Percentiles rank a stretch among this genome's conserved stretches.
These are phyloP conservation scores for Catharanthus roseus DNA, from an alignment of 257 asterid genomes.

Conservation along the genomic window DNA sequence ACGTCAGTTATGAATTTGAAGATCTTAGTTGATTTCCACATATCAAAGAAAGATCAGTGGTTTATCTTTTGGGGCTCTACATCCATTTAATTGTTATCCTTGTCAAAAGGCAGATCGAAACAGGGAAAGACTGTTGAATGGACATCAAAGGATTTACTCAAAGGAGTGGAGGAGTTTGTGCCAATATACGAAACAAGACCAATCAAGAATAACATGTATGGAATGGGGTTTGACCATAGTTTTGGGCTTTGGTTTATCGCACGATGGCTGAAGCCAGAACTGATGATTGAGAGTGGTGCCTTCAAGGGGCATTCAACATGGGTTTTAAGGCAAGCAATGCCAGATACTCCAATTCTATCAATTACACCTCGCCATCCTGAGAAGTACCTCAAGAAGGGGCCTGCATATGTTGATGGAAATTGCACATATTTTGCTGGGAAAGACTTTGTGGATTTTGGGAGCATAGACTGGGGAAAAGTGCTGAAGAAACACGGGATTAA, in stretches of 20 bases:
- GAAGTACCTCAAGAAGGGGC: constrained; percentile 91
- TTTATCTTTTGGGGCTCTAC: constrained; percentile 8
- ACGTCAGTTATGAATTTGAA: neutral
- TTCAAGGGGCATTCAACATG: constrained; percentile 98
- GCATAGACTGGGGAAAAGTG: constrained; percentile 80
- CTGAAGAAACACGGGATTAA: constrained; percentile 66
- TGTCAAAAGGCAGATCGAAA: constrained; percentile 99
- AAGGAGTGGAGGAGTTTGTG: constrained; percentile 84
- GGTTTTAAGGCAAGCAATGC: constrained; percentile 97
- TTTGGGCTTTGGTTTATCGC: constrained; percentile 97
- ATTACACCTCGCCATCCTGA: constrained; percentile 96
- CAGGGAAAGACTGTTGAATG: constrained; percentile 87
- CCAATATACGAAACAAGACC: constrained; percentile 87
- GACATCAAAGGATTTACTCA: constrained; percentile 81
- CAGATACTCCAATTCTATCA: constrained; percentile 69
- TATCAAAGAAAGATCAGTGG: constrained; percentile 8
- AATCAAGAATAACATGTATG: constrained; percentile 83
- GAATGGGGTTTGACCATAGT: constrained; percentile 98
- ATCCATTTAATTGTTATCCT: constrained; percentile 55
- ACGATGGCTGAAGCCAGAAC: constrained; percentile 74
- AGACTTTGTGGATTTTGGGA: constrained; percentile 94
- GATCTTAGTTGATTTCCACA: too few species aligned
- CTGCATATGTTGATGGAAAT: constrained; percentile 94
- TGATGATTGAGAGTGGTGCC: constrained; percentile 98
- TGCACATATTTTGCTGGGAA: constrained; percentile 95